These are phyloP conservation scores for Platismatia glauca DNA, from an alignment of 495 filamentous ascomycete genomes.

Conservation along the genomic window DNA sequence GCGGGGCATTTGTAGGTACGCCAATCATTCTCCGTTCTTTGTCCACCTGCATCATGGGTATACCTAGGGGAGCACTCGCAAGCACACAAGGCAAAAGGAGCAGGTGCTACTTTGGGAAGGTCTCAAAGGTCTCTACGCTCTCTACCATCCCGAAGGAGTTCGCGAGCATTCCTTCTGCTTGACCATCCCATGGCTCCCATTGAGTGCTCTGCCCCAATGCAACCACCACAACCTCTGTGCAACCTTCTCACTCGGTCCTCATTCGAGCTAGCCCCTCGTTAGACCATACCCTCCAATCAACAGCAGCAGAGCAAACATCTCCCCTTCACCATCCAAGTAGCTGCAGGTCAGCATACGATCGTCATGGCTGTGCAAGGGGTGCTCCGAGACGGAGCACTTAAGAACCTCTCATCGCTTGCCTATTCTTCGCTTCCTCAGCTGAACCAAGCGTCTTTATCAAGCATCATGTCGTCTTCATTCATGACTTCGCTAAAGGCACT, in stretches of 20 bases:
- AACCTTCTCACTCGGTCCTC: constrained; percentile 4
- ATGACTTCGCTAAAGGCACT: constrained; percentile 4
- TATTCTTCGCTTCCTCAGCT: neutral
- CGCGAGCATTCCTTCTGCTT: too few species aligned
- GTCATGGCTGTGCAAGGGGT: constrained; percentile 1
- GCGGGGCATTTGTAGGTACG: too few species aligned
- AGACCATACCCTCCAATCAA: constrained; percentile 7
- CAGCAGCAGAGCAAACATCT: neutral
- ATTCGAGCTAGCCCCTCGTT: neutral
- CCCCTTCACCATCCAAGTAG: neutral
- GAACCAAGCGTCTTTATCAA: neutral
- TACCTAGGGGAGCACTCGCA: too few species aligned
- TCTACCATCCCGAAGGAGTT: too few species aligned
- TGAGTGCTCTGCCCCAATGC: too few species aligned
- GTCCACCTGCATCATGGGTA: too few species aligned
- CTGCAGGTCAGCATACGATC: neutral
- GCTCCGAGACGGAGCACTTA: constrained; percentile 9
- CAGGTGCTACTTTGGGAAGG: neutral
- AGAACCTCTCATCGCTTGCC: constrained; percentile 4
- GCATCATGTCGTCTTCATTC: constrained; percentile 14
- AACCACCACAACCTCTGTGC: too few species aligned
- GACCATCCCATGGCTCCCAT: too few species aligned
- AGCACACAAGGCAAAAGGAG: neutral
- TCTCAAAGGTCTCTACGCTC: too few species aligned
- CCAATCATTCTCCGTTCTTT: too few species aligned